A percentile compares a stretch with the other conserved stretches of the same genome.
Evolutionary conservation across 805 yeast genomes (phyloP).

Genomic region (Diddensiella transvaalensis): DNA sequence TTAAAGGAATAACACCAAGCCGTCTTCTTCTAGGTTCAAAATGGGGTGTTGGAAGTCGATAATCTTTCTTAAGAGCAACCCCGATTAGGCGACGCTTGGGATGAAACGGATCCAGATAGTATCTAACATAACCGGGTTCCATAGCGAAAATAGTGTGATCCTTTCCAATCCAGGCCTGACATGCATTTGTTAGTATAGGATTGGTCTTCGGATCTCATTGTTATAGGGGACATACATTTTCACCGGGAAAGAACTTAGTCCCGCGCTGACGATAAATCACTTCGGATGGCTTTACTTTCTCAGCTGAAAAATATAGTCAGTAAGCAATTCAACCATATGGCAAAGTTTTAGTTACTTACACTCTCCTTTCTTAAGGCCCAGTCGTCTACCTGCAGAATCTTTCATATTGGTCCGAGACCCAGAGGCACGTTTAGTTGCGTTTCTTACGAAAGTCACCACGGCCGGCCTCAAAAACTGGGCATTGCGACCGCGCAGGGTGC

Average conservation of each 20-base stretch:
- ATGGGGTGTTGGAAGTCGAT: constrained; percentile 79
- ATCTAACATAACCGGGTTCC: constrained; percentile 92
- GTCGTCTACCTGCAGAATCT: constrained; percentile 91
- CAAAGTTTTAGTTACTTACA: too few relatives aligned
- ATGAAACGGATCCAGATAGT: constrained; percentile 92
- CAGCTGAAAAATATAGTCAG: constrained; percentile 35
- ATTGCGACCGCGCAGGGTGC: too few relatives aligned
- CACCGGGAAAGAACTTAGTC: constrained; percentile 91
- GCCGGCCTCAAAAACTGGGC: constrained; percentile 4
- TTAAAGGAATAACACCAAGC: constrained; percentile 63
- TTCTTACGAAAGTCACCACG: constrained; percentile 49
- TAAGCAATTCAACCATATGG: too few relatives aligned
- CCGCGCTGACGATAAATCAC: constrained; percentile 94
- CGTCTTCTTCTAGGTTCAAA: constrained; percentile 86
- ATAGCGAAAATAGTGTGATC: constrained; percentile 89
- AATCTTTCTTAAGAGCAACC: constrained; percentile 63
- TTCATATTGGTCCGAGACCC: constrained; percentile 93
- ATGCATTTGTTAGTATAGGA: too few relatives aligned
- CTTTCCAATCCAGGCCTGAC: constrained; percentile 51
- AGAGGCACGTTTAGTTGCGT: constrained; percentile 89
- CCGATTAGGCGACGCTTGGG: constrained; percentile 90
- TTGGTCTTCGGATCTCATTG: too few relatives aligned
- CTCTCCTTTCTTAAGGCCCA: constrained; percentile 87
- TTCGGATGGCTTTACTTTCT: constrained; percentile 73
- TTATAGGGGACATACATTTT: constrained; percentile 62